These are phyloP conservation scores for Colletotrichum neosansevieriae DNA, from an alignment of 2,329 filamentous ascomycete species.

Conservation along the genomic window DNA sequence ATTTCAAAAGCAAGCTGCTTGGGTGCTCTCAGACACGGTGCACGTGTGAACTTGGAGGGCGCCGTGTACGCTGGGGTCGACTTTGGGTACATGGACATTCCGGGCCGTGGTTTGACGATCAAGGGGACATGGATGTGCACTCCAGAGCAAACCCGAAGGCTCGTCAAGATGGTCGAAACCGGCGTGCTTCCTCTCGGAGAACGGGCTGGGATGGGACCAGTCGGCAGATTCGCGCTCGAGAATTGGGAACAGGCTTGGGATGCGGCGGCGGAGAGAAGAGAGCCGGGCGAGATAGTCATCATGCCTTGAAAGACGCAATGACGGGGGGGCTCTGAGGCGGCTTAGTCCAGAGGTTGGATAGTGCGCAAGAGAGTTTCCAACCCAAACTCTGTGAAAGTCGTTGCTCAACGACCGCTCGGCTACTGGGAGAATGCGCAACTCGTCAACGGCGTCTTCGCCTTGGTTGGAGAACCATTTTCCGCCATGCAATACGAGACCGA, in stretches of 20 bases:
- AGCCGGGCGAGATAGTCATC: conserved; percentile 14
- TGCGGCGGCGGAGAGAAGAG: not conserved
- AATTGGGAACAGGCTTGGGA: conserved; percentile 3
- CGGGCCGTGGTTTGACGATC: conserved; percentile 4
- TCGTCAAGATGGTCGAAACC: conserved; percentile 21
- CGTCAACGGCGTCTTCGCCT: not conserved
- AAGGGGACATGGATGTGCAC: conserved; percentile 16
- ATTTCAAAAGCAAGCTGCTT: conserved; percentile 10
- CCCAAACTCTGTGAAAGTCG: too few relatives aligned
- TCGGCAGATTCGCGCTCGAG: not conserved
- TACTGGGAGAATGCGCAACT: not conserved
- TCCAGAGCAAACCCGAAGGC: conserved; percentile 1
- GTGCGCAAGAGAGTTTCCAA: conserved; percentile 3
- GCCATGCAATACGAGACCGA: not conserved
- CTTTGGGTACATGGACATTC: conserved; percentile 20
- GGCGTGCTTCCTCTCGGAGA: conserved; percentile 7
- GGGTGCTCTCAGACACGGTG: not conserved
- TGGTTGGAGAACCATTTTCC: not conserved
- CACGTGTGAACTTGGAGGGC: conserved; percentile 8
- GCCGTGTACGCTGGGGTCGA: conserved; percentile 2
- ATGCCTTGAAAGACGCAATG: conserved; percentile 3
- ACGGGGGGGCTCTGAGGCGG: not conserved
- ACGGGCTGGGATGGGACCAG: conserved; percentile 2
- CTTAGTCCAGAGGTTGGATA: not conserved
- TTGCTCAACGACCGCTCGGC: not conserved